A percentile compares a stretch with the other conserved stretches of the same genome.
Evolutionary conservation across 1,284 basidiomycete species (phyloP).

Genomic region (Trichosporon inkin): DNA sequence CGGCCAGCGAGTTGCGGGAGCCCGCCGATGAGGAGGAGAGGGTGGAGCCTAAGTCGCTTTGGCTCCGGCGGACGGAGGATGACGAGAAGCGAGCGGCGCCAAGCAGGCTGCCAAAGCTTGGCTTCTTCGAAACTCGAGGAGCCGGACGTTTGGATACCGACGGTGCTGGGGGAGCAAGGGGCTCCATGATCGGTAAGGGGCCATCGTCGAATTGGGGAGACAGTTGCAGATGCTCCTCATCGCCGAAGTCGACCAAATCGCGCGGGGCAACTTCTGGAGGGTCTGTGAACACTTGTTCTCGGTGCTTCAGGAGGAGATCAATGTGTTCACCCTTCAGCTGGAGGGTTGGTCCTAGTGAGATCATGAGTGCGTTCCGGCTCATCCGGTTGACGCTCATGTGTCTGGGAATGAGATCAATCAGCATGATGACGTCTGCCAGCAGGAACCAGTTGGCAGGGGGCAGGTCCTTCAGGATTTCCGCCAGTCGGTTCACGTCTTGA

Average conservation of each 20-base stretch:
- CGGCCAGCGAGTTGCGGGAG: background rate
- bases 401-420: slow-evolving; percentile 43
- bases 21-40: background rate
- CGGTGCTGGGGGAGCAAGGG: slow-evolving; percentile 9
- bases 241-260: slow-evolving; percentile 41
- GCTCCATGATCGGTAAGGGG: slow-evolving; percentile 7
- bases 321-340: slow-evolving; percentile 39
- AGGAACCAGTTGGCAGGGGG: slow-evolving; percentile 49
- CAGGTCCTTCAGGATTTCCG: slow-evolving; percentile 30
- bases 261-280: slow-evolving; percentile 32
- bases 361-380: slow-evolving; percentile 45
- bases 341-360: slow-evolving; percentile 45
- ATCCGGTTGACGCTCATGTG: slow-evolving; percentile 40
- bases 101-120: slow-evolving; percentile 31
- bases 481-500: slow-evolving; percentile 26
- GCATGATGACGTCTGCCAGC: slow-evolving; percentile 45
- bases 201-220: slow-evolving; percentile 18
- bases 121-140: slow-evolving; percentile 28
- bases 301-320: slow-evolving; percentile 34
- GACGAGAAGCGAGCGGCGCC: slow-evolving; percentile 11
- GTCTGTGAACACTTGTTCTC: slow-evolving; percentile 31
- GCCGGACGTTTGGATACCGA: slow-evolving; percentile 23
- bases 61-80: slow-evolving; percentile 18
- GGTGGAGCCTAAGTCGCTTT: slow-evolving; percentile 17
- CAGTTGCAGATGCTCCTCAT: slow-evolving; percentile 23